Base-by-base conservation (phyloP, 257 asterid species). In the Agastache rugosa region DNA sequence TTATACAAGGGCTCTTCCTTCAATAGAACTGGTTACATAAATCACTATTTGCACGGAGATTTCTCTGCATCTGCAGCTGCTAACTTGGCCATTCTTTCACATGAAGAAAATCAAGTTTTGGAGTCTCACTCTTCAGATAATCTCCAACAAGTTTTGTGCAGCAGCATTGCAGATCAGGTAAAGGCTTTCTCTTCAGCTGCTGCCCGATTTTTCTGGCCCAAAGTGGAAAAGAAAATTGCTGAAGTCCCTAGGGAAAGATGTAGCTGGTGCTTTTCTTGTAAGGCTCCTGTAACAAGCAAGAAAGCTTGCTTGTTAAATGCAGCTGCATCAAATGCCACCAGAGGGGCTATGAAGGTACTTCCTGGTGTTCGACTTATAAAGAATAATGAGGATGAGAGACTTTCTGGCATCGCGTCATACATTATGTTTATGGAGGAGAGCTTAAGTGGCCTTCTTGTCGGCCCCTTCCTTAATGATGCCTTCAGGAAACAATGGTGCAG, bases 31-130 rank as follows among this genome's bases (percentile, higher is more conserved):
- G 88, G 87, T 65, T 91, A 89, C 45, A 73, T 88, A 44, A 93
- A 93, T 83, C 70, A 81, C 72, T 93, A 91, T 83, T 70, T 81
- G 62, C 96, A 93, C 78, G 98, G 98, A 78, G 95, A 93, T 60
- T 93, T 91, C 73, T 88, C 92, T 78, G 97, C 96, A 29, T 83
- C 96, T 34, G 98, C 98, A 44, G 97, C 98, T 68, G 95, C 95
- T 56, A 89, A 78, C 80, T 85, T 91, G 79, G 91, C 95, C 65
- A 69, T 79, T 60, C 82, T 91, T 75, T 84, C 91, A 76, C 77
- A 88, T n/a, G 91, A 91, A 77, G 96, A 87, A 80, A 82, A 79
- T 63, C 87, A 79, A 71, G 80, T 78, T 72, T 70, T 65, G 3
- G 90, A 75, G 37, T 80, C 86, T 47, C 79, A 72, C 73, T 70